Percentiles rank a stretch among this genome's conserved stretches.
phyloP scores from a whole-genome alignment of 2,329 filamentous ascomycete genomes.

The Ciborinia camelliae region DNA sequence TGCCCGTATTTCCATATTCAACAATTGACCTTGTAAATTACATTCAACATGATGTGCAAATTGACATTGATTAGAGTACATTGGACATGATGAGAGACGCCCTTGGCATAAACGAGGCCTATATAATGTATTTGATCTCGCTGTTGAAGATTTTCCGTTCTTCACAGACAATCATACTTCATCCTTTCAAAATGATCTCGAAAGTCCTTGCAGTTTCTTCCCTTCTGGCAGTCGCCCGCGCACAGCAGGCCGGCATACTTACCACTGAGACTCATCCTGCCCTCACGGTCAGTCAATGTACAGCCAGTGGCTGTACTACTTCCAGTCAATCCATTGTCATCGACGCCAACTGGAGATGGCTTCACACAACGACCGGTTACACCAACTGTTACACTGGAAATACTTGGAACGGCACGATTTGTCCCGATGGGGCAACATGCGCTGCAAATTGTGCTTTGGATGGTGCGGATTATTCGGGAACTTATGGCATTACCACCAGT shows the following conservation, averaged over 20 bases:
- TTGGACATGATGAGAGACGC: not conserved
- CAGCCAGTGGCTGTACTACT: conserved; percentile 46
- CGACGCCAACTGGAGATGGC: conserved; percentile 59
- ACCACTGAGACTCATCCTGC: conserved; percentile 50
- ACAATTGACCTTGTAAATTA: not conserved
- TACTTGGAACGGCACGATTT: conserved; percentile 43
- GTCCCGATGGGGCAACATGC: conserved; percentile 44
- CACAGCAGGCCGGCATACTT: conserved; percentile 49
- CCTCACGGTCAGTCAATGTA: conserved; percentile 51
- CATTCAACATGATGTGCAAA: not conserved
- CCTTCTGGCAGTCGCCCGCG: conserved; percentile 44
- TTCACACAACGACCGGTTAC: conserved; percentile 47
- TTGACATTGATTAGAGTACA: not conserved
- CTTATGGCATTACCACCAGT: conserved; percentile 54
- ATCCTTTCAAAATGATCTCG: conserved; percentile 34
- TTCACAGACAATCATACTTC: not conserved
- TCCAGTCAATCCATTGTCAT: conserved; percentile 49
- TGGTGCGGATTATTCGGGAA: conserved; percentile 50
- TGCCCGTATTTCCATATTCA: conserved; percentile 33
- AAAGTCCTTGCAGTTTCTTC: conserved; percentile 42
- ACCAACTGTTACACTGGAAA: conserved; percentile 45
- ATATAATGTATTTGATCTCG: conserved; percentile 30
- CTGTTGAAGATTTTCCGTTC: conserved; percentile 3
- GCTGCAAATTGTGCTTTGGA: conserved; percentile 52
- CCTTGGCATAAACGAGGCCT: conserved; percentile 7